Evolutionary conservation across 495 filamentous ascomycete species (phyloP).

Genomic region (Penicillium mononematosum): DNA sequence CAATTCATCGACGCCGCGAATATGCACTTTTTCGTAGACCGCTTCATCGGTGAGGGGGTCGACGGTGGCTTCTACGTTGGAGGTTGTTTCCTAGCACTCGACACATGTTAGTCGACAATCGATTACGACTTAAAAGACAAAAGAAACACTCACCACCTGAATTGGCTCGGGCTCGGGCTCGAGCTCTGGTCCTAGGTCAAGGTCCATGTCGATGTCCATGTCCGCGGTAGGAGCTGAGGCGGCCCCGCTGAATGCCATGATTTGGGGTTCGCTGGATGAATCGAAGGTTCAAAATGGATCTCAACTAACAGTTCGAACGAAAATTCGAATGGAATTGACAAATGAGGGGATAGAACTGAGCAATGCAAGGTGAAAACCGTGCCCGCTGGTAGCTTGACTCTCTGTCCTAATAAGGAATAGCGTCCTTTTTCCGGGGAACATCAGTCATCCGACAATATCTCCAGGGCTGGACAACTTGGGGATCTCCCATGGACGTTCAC

Average conservation of each 20-base stretch:
- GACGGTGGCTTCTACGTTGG: slow-evolving; percentile 21
- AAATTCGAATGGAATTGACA: neutral
- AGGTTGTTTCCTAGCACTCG: slow-evolving; percentile 24
- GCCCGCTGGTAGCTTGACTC: slow-evolving; percentile 8
- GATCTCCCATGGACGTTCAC: no score
- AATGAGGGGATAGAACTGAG: neutral
- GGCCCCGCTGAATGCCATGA: slow-evolving; percentile 13
- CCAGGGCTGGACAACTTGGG: no score
- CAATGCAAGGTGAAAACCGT: slow-evolving; percentile 9
- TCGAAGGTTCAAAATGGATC: neutral
- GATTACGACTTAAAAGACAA: neutral
- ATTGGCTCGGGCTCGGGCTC: slow-evolving; percentile 42
- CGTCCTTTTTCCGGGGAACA: slow-evolving; percentile 11
- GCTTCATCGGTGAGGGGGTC: slow-evolving; percentile 36
- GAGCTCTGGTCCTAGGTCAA: slow-evolving; percentile 65
- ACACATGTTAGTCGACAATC: neutral
- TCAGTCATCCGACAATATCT: slow-evolving; percentile 1
- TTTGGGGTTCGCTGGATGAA: slow-evolving; percentile 21
- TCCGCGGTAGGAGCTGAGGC: slow-evolving; percentile 23
- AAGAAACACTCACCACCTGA: slow-evolving; percentile 32
- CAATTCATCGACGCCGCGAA: slow-evolving; percentile 79
- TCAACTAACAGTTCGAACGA: neutral
- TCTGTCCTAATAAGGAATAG: slow-evolving; percentile 9
- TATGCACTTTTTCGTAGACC: slow-evolving; percentile 65
- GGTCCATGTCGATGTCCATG: slow-evolving; percentile 80